Conservation (phyloP, 2,329 filamentous ascomycete genomes). For the Xylaria multiplex region DNA sequence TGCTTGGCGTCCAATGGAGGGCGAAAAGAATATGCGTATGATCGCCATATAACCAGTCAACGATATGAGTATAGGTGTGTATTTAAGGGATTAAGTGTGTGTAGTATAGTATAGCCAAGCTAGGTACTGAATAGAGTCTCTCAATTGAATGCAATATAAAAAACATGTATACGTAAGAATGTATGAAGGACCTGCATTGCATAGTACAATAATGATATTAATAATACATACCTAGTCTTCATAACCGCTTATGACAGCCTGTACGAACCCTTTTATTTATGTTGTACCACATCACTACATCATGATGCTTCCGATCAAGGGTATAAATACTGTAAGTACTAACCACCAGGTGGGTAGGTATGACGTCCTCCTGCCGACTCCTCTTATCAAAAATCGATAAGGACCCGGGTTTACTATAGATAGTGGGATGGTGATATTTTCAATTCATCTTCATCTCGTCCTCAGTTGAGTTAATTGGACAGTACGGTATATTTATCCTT, state of each 20-base stretch:
- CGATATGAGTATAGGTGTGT: too few relatives aligned
- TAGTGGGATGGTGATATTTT: slow-evolving; percentile 9
- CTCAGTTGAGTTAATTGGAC: not conserved
- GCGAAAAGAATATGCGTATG: too few relatives aligned
- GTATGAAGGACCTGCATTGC: not conserved
- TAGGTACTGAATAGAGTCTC: too few relatives aligned
- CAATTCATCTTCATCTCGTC: not conserved
- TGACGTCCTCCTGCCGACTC: not conserved
- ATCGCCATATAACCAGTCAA: too few relatives aligned
- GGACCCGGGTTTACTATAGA: not conserved
- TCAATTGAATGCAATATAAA: not conserved
- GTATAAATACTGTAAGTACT: not conserved
- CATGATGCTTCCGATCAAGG: slow-evolving; percentile 5
- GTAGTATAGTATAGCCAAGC: too few relatives aligned
- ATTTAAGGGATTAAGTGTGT: too few relatives aligned
- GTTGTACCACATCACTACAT: not conserved
- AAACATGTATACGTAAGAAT: not conserved
- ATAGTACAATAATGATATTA: not conserved
- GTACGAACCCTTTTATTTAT: not conserved
- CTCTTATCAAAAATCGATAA: slow-evolving; percentile 26
- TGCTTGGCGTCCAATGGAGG: too few relatives aligned
- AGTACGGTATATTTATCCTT: not conserved
- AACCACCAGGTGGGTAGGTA: slow-evolving; percentile 13
- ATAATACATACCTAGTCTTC: not conserved
- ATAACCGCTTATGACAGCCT: slow-evolving; percentile 9